These are phyloP conservation scores for Acarospora socialis DNA, from an alignment of 2,329 filamentous ascomycete genomes.

Conservation along the genomic window DNA sequence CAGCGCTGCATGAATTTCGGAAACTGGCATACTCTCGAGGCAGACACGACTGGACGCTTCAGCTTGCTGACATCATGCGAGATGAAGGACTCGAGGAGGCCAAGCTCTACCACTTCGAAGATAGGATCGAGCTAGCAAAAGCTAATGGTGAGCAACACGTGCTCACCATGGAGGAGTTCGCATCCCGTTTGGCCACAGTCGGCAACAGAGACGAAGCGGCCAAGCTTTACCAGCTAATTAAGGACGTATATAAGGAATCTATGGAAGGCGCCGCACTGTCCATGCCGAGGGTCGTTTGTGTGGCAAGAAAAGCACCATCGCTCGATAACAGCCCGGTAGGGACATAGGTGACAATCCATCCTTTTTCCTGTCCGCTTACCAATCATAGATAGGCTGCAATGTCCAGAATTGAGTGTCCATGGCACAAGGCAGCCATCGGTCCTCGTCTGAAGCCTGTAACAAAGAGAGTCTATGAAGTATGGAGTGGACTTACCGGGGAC, in stretches of 20 bases:
- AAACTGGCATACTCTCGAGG: slow-evolving; percentile 12
- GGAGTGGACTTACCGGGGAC: background rate
- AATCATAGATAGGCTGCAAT: too few relatives aligned
- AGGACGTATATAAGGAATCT: slow-evolving; percentile 11
- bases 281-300: slow-evolving; percentile 12
- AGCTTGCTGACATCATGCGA: slow-evolving; percentile 11
- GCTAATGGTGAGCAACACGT: slow-evolving; percentile 14
- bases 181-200: slow-evolving; percentile 7
- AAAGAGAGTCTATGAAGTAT: background rate
- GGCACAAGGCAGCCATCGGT: slow-evolving; percentile 1
- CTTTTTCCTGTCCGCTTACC: too few relatives aligned
- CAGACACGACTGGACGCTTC: slow-evolving; percentile 15
- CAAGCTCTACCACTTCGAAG: slow-evolving; percentile 11
- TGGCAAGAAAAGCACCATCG: slow-evolving; percentile 4
- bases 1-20: slow-evolving; percentile 13
- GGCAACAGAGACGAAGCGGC: slow-evolving; percentile 9
- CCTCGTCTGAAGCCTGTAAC: slow-evolving; percentile 2
- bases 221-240: slow-evolving; percentile 8
- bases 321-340: too few relatives aligned
- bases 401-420: background rate
- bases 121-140: slow-evolving; percentile 9
- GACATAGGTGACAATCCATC: too few relatives aligned
- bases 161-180: slow-evolving; percentile 16
- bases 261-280: slow-evolving; percentile 11
- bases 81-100: slow-evolving; percentile 10